These are phyloP conservation scores for Termitomyces sp. DNA, from an alignment of 768 basidiomycete species.

Conservation along the genomic window DNA sequence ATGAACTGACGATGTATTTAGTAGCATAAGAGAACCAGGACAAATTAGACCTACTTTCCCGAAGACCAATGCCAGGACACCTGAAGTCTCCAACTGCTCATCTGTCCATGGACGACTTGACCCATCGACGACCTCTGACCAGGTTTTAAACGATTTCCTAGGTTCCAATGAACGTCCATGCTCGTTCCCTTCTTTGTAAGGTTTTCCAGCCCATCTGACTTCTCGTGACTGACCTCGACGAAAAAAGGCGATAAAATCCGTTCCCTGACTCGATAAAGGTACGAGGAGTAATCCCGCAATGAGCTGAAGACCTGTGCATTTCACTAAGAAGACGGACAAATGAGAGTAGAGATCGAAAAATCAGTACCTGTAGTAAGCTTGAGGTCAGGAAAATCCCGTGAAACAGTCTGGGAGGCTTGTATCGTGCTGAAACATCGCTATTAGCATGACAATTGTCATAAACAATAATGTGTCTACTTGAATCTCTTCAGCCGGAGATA, in stretches of 20 bases:
- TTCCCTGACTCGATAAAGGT: slow-evolving; percentile 64
- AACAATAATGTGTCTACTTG: slow-evolving; percentile 22
- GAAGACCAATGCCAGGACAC: slow-evolving; percentile 73
- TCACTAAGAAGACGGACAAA: background rate
- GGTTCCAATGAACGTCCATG: slow-evolving; percentile 51
- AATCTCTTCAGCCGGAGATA: slow-evolving; percentile 72
- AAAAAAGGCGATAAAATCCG: slow-evolving; percentile 78
- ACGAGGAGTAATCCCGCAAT: slow-evolving; percentile 74
- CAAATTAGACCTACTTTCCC: slow-evolving; percentile 42
- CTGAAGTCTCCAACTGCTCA: slow-evolving; percentile 78
- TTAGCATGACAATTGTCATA: background rate
- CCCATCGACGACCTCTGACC: slow-evolving; percentile 71
- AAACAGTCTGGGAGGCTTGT: slow-evolving; percentile 65
- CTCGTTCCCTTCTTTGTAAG: slow-evolving; percentile 37
- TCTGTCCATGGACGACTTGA: slow-evolving; percentile 71
- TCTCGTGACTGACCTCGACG: slow-evolving; percentile 69
- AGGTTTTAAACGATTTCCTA: slow-evolving; percentile 72
- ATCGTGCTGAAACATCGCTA: slow-evolving; percentile 39
- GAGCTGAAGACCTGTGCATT: slow-evolving; percentile 40
- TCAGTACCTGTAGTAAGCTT: slow-evolving; percentile 40
- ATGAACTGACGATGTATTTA: slow-evolving; percentile 51
- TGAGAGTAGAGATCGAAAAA: background rate
- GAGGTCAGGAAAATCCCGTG: slow-evolving; percentile 67
- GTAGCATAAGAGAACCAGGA: background rate
- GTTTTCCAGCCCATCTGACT: slow-evolving; percentile 77